phyloP scores from a whole-genome alignment of 208 protist species.

The Trypanosoma theileri region DNA sequence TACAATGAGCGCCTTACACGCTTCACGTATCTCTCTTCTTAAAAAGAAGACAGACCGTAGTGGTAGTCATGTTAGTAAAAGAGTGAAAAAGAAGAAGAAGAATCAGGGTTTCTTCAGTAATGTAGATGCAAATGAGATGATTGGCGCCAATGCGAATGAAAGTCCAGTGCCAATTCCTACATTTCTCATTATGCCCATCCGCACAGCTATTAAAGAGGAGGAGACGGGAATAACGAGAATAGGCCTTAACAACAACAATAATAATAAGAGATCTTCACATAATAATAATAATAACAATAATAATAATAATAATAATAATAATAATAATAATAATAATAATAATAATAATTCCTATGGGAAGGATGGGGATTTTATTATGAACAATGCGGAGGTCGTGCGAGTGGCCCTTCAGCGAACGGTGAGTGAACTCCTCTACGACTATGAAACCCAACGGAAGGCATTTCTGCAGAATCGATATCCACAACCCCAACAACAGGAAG shows the following conservation, averaged over 20 bases:
- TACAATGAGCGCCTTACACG: no score
- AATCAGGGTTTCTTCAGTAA: neutral
- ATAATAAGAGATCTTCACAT: no score
- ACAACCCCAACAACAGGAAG: no score
- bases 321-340: neutral
- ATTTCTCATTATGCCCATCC: constrained; percentile 18
- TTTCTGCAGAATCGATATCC: constrained; percentile 14
- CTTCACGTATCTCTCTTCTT: no score
- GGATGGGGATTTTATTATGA: neutral
- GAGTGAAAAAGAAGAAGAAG: neutral
- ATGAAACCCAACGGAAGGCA: constrained; percentile 24
- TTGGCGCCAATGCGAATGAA: neutral
- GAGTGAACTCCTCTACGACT: constrained; percentile 8
- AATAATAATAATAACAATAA: neutral
- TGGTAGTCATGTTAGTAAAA: neutral
- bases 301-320: constrained; percentile 3
- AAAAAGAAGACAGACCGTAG: no score
- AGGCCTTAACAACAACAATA: no score
- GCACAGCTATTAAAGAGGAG: neutral
- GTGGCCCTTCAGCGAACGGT: constrained; percentile 8
- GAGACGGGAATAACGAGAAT: no score
- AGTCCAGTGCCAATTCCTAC: constrained; percentile 7
- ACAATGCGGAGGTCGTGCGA: constrained; percentile 1
- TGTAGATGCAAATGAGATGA: neutral
- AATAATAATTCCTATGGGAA: neutral